Conservation (phyloP, 1,284 basidiomycete species). For the Meripilus lineatus region DNA sequence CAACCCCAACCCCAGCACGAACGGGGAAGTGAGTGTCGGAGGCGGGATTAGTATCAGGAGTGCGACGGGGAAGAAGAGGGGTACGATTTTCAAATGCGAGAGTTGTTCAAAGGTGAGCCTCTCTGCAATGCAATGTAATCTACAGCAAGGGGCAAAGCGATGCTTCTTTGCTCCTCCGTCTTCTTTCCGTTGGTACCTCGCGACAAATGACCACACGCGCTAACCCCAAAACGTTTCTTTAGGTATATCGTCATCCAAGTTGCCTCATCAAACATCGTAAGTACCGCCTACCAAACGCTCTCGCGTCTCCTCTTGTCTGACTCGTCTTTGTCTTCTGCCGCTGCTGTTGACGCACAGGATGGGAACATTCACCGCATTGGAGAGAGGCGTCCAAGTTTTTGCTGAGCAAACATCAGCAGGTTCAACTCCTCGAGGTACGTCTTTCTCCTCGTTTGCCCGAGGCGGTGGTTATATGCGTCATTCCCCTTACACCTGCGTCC, state of each 20-base stretch:
- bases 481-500: too few relatives aligned
- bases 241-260: constrained; percentile 93
- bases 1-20: constrained; percentile 16
- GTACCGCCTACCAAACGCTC: not conserved
- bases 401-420: constrained; percentile 96
- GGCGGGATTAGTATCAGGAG: constrained; percentile 27
- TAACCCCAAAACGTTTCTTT: too few relatives aligned
- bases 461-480: too few relatives aligned
- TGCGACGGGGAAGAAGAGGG: constrained; percentile 61
- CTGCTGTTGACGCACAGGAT: constrained; percentile 26
- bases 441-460: too few relatives aligned
- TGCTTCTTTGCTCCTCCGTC: constrained; percentile 3
- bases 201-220: constrained; percentile 1
- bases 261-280: constrained; percentile 90
- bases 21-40: constrained; percentile 32
- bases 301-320: not conserved
- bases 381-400: constrained; percentile 92
- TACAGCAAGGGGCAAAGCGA: too few relatives aligned
- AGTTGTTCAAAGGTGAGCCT: constrained; percentile 82
- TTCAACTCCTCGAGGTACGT: constrained; percentile 88
- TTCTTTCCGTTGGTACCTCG: not conserved
- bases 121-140: too few relatives aligned
- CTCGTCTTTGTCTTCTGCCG: not conserved
- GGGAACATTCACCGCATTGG: constrained; percentile 98
- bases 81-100: constrained; percentile 88